A percentile compares a stretch with the other conserved stretches of the same genome.
These are phyloP conservation scores for Nitzschia palea DNA, from an alignment of 108 stramenopile species.

Conservation along the genomic window DNA sequence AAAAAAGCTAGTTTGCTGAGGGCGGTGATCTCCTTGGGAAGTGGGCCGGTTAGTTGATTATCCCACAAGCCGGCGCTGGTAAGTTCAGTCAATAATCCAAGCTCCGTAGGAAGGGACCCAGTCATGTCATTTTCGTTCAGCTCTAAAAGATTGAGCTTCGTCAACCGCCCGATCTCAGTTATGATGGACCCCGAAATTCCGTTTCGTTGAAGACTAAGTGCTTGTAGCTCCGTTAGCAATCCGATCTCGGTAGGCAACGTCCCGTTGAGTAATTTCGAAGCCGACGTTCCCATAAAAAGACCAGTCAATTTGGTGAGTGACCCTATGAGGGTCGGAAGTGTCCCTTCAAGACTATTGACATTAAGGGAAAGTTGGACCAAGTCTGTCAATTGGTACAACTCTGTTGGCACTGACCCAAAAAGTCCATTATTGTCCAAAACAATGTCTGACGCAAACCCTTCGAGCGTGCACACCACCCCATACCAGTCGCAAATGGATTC, in stretches of 20 bases:
- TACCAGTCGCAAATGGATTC: constrained; percentile 39
- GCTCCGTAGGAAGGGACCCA: constrained; percentile 17
- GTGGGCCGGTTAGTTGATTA: not conserved
- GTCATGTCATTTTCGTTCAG: constrained; percentile 21
- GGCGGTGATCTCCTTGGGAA: not conserved
- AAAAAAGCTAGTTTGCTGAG: not conserved
- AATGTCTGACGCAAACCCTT: constrained; percentile 19
- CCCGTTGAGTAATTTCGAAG: constrained; percentile 11
- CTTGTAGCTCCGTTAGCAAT: constrained; percentile 3
- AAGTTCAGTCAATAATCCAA: constrained; percentile 4
- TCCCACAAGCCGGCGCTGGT: not conserved
- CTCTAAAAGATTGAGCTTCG: constrained; percentile 16
- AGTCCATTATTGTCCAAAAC: constrained; percentile 14
- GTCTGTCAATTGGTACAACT: constrained; percentile 4
- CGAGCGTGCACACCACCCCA: constrained; percentile 33
- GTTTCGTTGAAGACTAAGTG: constrained; percentile 8
- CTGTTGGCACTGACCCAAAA: constrained; percentile 12
- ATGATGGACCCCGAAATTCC: constrained; percentile 20
- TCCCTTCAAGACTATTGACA: constrained; percentile 10
- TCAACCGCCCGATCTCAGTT: constrained; percentile 18
- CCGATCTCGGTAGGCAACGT: constrained; percentile 33
- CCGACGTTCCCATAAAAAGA: constrained; percentile 6
- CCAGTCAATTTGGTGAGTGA: constrained; percentile 19
- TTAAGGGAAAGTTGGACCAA: constrained; percentile 2
- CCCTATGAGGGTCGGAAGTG: constrained; percentile 25